Base-by-base conservation (phyloP, 1,139 yeast species). In the Yamadazyma dendronema region DNA sequence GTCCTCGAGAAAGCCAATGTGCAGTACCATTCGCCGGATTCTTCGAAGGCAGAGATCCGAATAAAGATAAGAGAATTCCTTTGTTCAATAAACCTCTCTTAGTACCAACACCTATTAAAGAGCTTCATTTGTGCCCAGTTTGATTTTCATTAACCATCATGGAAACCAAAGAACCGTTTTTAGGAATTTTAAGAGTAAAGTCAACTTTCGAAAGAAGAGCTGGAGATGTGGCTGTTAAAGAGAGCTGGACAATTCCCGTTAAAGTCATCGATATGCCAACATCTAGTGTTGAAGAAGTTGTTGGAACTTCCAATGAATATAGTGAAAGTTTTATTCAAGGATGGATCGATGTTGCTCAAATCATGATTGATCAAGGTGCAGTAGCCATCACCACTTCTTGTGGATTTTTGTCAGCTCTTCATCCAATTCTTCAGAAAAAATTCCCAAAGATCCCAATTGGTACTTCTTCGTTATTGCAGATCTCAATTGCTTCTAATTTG, bases 401-500 rank as follows among this genome's bases (percentile, higher is more conserved):
- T 40, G 58, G 57, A 17, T 54, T 54, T 36, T 43, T 58, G n/a
- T 55, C 59, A 2, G 57, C 58, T 22, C 45, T 57, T 11, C 65
- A 61, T 30, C 30, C 41, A 9, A 41, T 54, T 15, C 31, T 61
- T 6, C 47, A 52, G 3, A 41, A 38, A 2, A 38, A 41, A 37
- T 37, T 42, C 12, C 41, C 43, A 44, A 28, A 41, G 6, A 48
- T 60, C 15, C 66, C 67, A 16, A 50, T 61, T 21, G 64, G 59
- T 3, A 52, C 64, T 5, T 52, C 59, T 32, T 46, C 60, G 14
- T 38, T 61, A 13, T 32, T 61, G 4, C 65, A 61, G 37, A 38
- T 61, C 10, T 60, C 65, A 7, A 38, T 50, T 30, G 57, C 56
- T 7, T 28, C 51, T n/a, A 34, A 44, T 3, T 43, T 53, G 13